phyloP scores from a whole-genome alignment of 192 early-diverging fungal species.

The Pilaira anomala region DNA sequence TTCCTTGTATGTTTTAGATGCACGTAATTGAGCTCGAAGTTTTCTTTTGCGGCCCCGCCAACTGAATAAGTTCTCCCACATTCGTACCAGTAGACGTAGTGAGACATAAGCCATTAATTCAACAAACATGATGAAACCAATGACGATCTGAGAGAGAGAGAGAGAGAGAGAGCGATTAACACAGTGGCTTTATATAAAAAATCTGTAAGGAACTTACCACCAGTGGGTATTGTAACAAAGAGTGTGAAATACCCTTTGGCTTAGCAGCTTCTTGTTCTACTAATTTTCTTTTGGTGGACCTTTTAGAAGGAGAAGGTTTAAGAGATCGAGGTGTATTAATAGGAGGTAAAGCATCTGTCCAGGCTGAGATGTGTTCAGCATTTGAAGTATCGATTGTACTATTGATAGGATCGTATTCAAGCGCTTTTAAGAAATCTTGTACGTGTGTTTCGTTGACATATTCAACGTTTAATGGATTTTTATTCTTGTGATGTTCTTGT shows the following conservation, averaged over 20 bases:
- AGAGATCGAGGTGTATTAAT: not conserved
- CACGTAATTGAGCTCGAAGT: constrained; percentile 49
- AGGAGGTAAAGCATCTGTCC: constrained; percentile 53
- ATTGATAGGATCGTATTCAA: constrained; percentile 40
- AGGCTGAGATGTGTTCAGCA: constrained; percentile 52
- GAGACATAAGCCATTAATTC: constrained; percentile 59
- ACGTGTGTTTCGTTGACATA: constrained; percentile 52
- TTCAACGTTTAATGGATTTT: constrained; percentile 3
- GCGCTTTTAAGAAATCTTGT: constrained; percentile 42
- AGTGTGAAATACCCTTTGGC: constrained; percentile 41
- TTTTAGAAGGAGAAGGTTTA: constrained; percentile 16
- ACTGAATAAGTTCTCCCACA: constrained; percentile 62
- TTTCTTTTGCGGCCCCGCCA: constrained; percentile 56
- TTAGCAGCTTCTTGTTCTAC: constrained; percentile 22
- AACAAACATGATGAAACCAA: constrained; percentile 54
- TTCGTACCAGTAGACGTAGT: constrained; percentile 56
- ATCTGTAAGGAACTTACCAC: constrained; percentile 38
- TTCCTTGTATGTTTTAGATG: constrained; percentile 56
- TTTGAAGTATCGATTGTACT: constrained; percentile 17
- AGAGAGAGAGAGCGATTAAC: too few relatives aligned
- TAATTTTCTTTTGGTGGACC: constrained; percentile 10
- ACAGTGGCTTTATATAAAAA: constrained; percentile 3
- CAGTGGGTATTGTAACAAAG: constrained; percentile 49
- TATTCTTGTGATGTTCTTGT: not conserved
- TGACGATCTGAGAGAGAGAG: constrained; percentile 34